Evolutionary conservation across 345 rosid species (phyloP), one percentile per base, ranked within the genome.

Genomic region (Melaleuca alternifolia): DNA sequence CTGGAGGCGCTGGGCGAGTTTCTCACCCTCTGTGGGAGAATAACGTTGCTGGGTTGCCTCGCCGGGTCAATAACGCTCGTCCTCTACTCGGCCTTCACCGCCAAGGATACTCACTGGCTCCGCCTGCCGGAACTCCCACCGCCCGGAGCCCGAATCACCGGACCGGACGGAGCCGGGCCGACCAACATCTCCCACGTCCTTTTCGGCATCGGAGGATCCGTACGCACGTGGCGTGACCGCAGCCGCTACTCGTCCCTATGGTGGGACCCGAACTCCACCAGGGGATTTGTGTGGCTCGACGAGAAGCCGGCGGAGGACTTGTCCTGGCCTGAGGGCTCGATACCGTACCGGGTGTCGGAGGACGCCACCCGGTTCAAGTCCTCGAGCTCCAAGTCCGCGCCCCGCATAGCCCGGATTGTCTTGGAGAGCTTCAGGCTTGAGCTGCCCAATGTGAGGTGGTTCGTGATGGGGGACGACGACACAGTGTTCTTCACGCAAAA

Each of bases 381-480:
- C 92, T 89, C 94, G 3, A 92, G 94, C 90, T 92, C 95, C 10
- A 88, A 93, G 88, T 89, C 93, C 50, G 99, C 97, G 30, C 95
- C 93, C 11, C 91, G 99, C 87, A 92, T 97, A 83, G 96, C 99
- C 12, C 89, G 99, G 87, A 90, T 95, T 11, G 91, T 95, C 62
- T 87, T 90, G 89, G 98, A 97, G 77, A 93, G 94, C 89, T 94
- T 92, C 57, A 87, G 86, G 23, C 54, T 93, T 41, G 87, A 85
- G 54, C 79, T 90, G 71, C 93, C 93, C 0, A 84, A 91, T 18
- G 97, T 96, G 50, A 81, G 99, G 89, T 97, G 99, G 99, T 95
- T 95, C 88, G 98, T 97, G 24, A 92, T 97, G 98, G 99, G 99
- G 54, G 99, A 97, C 24, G 99, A 97, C 50, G 99, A 95, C 59